These are phyloP conservation scores for Cladosporium sp. DNA, from an alignment of 2,329 filamentous ascomycete genomes.

Conservation along the genomic window DNA sequence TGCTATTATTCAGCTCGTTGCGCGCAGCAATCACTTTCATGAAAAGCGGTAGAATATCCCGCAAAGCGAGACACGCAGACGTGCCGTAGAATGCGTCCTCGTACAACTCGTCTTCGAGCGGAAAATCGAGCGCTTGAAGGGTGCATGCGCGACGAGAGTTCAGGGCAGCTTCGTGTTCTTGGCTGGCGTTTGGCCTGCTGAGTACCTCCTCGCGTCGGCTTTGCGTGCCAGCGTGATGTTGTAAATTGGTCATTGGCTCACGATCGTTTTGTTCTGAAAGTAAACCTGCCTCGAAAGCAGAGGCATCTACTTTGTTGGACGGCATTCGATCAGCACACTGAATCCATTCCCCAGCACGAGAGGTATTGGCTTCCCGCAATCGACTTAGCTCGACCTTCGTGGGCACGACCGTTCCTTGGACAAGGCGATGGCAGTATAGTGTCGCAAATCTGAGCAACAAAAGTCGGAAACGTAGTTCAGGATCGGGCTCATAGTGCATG, in stretches of 20 bases:
- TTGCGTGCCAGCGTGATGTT: not conserved
- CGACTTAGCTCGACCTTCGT: slow-evolving; percentile 31
- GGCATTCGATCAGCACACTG: slow-evolving; percentile 18
- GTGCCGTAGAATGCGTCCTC: slow-evolving; percentile 34
- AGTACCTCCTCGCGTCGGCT: not conserved
- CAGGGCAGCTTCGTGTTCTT: slow-evolving; percentile 8
- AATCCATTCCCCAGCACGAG: slow-evolving; percentile 30
- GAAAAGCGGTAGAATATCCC: slow-evolving; percentile 46
- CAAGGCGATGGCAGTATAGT: slow-evolving; percentile 41
- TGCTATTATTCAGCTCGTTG: slow-evolving; percentile 28
- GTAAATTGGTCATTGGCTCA: slow-evolving; percentile 15
- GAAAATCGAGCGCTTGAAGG: slow-evolving; percentile 20
- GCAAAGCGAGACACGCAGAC: slow-evolving; percentile 29
- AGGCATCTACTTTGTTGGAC: slow-evolving; percentile 9
- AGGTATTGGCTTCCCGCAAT: slow-evolving; percentile 35
- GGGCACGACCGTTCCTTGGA: slow-evolving; percentile 36
- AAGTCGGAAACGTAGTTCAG: slow-evolving; percentile 45
- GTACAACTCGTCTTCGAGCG: slow-evolving; percentile 21
- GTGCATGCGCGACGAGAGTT: slow-evolving; percentile 23
- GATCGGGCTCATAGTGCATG: slow-evolving; percentile 30
- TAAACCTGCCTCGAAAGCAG: slow-evolving; percentile 16
- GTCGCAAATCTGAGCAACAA: slow-evolving; percentile 45
- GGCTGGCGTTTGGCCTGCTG: not conserved
- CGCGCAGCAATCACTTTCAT: slow-evolving; percentile 43
- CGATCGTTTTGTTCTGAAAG: slow-evolving; percentile 6